Evolutionary conservation across 2,329 filamentous ascomycete genomes (phyloP), one percentile per base, ranked within the genome.

Genomic region (Sarocladium oryzae): DNA sequence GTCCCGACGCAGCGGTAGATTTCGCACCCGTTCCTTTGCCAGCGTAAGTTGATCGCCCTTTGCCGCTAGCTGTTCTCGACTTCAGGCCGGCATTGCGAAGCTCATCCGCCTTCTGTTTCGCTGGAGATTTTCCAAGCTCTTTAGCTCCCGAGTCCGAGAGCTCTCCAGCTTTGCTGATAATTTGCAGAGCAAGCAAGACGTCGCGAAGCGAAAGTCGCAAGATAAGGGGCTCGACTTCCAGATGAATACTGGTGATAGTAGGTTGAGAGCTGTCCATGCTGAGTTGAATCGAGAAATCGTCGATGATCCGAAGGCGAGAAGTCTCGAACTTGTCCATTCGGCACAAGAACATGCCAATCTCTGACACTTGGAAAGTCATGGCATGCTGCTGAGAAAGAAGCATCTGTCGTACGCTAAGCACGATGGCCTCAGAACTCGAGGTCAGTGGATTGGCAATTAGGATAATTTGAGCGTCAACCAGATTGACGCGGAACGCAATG

Each of bases 281-380:
- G 60, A 95, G 77, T 56, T 93, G 88, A 9, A 97, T 75, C 2
- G 90, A 96, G 65, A 99, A 99, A 67, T 99, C 91, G 63, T 99
- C 95, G 28, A 99, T 81, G 55, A 99, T 96, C 16, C 93, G 84
- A 43, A 99, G 77, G 33, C 89, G 83, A 36, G 86, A 91, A 3
- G 88, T 90, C 58, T 99, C 92, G 59, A 97, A 97, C 56, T 85
- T 88, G 67, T 99, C 95, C 93, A 99, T 99, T 11, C 93, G 87
- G 64, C 95, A 99, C 28, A 99, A 69, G 66, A 96, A 99, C 93
- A 99, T 99, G 59, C 93, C 93, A 50, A 97, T 81, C 62, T 97
- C 85, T 7, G 89, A 91, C 2, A 99, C 83, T 63, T 99, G 92
- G 63, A 99, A 79, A 1, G 93, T 96, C 58, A 95, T 79, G 8